Base-by-base conservation (phyloP, 768 basidiomycete species). In the Paxillus rubicundulus region DNA sequence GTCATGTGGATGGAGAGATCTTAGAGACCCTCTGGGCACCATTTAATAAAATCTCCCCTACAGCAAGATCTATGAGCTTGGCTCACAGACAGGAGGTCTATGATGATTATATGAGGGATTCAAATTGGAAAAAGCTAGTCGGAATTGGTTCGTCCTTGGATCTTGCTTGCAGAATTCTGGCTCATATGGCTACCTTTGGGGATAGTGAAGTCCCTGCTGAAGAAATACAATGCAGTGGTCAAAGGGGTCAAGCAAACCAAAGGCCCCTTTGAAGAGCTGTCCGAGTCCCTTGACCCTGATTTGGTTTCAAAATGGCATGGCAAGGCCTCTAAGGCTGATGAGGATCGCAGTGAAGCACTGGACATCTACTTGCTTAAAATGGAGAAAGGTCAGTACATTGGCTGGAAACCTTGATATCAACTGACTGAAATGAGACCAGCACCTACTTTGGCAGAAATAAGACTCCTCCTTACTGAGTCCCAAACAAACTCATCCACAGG, bases 1-100 rank as follows among this genome's bases (percentile, higher is more conserved):
- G 68, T 0, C 56, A 69, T 9, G 37, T 70, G 0, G 67, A 71
- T 41, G 68, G 70, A 0, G 67, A 74, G 34, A 70, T 73, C 2
- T 33, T 75, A 8, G 72, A 74, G 38, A 70, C 67, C 0, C 42
- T 74, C 0, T 75, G 72, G 72, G 49, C 62, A 0, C 27, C 50
- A 0, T 52, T 73, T 0, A 73, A 74, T 34, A 54, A 64, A 2
- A 58, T 68, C 0, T 66, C 67, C 0, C 28, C 59, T 0, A 66
- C 59, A 5, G 61, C 63, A 0, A 44, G 64, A 0, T 59, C 56
- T 0, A 69, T 70, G 52, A 49, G 61, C 0, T 16, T 53, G 5
- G 58, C 64, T 0, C 68, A 71, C n/a, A 9, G 61, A 0, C 50
- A 61, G 2, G 71, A 74, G 45, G 37, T 66, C 34, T 41, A 69